Evolutionary conservation across 73 alveolate genomes (phyloP), one percentile per base, ranked within the genome.

Genomic region (Paramecium pentaurelia): DNA sequence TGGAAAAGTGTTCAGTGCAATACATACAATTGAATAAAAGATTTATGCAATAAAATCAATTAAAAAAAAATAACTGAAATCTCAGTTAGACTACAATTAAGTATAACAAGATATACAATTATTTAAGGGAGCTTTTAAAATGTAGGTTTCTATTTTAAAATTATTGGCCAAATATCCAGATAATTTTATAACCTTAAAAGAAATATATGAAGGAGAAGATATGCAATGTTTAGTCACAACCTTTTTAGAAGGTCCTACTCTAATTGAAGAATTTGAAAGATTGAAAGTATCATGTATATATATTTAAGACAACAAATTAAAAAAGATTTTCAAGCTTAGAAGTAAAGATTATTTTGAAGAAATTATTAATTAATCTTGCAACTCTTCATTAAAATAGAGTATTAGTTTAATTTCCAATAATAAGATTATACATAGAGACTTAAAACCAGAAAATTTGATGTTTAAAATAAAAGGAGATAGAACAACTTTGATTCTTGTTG

Each of bases 371-470:
- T 14, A 75, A 37, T 22, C 88, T 75, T 9, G 49, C 36, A 10
- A 22, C n/a, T 37, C 60, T 94, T 22, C 97, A 94, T 86, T 91
- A 92, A 4, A 58, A 85, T 86, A 89, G 4, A 54, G 70, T 54
- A 54, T 54, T 18, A 54, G 11, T 54, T 18, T 54, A 1, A 12
- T 64, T 32, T 40, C 16, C 16, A 20, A 11, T 32, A 32, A 16
- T 64, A 49, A 93, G 47, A 70, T 87, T 5, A 87, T 87, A 37
- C 93, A 87, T 60, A 59, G 93, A 87, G 93, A 87, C 27, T 22
- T 87, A 14, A 87, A 87, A 60, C 93, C 93, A 25, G 93, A 87
- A 20, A 87, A 87, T 28, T 14, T 87, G 12, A 87, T 87, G 93
- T 87, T 87, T 38, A 60, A 47, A 36, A 10, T 20, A 34, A 58